These are phyloP conservation scores for Heimioporus sp. DNA, from an alignment of 768 basidiomycete genomes.

Conservation along the genomic window DNA sequence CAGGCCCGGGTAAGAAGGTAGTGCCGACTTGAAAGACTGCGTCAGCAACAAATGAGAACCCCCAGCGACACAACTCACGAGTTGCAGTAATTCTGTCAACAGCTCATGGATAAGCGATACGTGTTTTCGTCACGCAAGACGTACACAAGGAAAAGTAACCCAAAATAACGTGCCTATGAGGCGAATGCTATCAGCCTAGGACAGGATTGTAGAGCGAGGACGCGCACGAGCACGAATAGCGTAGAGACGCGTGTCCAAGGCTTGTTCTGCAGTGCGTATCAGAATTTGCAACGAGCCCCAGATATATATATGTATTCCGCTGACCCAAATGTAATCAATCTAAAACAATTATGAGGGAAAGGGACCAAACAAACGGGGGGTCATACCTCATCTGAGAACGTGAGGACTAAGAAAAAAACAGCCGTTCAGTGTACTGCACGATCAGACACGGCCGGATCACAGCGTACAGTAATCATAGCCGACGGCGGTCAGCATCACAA, in stretches of 20 bases:
- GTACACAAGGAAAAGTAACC: background rate
- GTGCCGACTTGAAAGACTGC: background rate
- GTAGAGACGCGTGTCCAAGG: background rate
- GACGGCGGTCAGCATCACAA: background rate
- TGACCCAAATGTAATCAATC: conserved; percentile 2
- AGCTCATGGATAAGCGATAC: background rate
- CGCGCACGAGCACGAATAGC: background rate
- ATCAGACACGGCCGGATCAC: background rate
- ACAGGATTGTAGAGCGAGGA: background rate
- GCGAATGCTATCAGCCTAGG: background rate
- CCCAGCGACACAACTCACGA: background rate
- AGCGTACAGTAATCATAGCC: conserved; percentile 1
- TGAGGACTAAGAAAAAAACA: background rate
- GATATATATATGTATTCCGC: background rate
- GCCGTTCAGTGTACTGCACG: background rate
- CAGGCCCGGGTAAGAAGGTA: background rate
- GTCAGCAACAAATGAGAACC: background rate
- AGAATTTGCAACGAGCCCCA: background rate
- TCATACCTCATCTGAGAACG: background rate
- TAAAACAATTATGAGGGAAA: background rate
- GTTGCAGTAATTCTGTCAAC: background rate
- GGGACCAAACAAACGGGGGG: background rate
- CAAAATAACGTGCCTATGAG: background rate
- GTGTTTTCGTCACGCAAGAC: background rate
- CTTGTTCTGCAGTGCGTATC: background rate